A percentile compares a stretch with the other conserved stretches of the same genome.
phyloP scores from a whole-genome alignment of 2,329 filamentous ascomycete genomes.

The Cercospora beticola region DNA sequence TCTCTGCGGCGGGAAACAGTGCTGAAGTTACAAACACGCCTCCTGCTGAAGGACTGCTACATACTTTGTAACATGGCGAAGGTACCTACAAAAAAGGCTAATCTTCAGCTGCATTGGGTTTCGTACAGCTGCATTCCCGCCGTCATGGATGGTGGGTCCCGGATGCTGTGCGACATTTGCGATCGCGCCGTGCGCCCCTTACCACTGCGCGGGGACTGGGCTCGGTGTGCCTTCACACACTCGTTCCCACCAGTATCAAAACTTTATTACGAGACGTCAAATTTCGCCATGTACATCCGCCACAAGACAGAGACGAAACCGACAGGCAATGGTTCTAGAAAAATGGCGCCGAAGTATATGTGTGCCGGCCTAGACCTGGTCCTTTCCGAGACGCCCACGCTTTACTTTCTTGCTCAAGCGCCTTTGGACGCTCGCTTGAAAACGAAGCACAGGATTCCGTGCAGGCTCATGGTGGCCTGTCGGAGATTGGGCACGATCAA shows the following conservation, averaged over 20 bases:
- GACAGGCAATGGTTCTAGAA: background rate
- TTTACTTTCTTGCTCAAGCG: background rate
- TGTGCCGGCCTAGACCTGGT: background rate
- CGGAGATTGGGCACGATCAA: background rate
- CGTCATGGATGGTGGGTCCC: constrained; percentile 13
- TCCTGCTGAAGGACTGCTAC: background rate
- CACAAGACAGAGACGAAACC: background rate
- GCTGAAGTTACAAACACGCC: background rate
- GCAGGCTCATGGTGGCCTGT: background rate
- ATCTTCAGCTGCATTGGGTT: background rate
- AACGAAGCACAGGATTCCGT: background rate
- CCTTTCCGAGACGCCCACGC: background rate
- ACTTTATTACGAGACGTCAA: background rate
- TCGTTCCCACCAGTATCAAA: background rate
- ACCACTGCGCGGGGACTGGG: constrained; percentile 13
- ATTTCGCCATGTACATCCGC: background rate
- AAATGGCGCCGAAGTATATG: background rate
- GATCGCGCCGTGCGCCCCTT: constrained; percentile 1
- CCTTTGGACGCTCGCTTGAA: background rate
- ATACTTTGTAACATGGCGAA: constrained; percentile 8
- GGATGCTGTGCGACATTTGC: constrained; percentile 14
- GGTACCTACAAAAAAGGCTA: constrained; percentile 12
- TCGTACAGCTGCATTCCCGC: constrained; percentile 10
- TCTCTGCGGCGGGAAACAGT: background rate
- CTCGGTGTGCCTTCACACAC: background rate